Conservation (phyloP, 176 grass and related monocot species). For the Pontederia crassipes region DNA sequence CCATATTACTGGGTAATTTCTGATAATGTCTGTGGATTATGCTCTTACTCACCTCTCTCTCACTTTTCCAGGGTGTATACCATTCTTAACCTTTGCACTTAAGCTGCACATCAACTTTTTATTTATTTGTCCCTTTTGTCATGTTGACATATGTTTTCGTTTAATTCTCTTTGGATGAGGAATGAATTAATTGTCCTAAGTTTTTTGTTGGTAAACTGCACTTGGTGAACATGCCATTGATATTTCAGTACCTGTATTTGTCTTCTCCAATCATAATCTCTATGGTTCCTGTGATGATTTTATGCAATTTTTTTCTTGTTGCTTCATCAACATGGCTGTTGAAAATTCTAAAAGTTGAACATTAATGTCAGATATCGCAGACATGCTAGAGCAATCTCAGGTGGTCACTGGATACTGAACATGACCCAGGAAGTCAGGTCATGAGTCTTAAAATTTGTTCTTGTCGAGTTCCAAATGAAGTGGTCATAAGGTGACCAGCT, state of each 20-base stretch:
- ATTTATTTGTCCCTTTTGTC: too few relatives aligned
- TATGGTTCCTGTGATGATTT: conserved; percentile 23
- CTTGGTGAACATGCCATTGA: too few relatives aligned
- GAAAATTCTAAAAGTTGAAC: conserved; percentile 56
- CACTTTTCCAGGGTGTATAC: too few relatives aligned
- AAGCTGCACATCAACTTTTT: too few relatives aligned
- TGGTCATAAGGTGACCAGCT: conserved; percentile 24
- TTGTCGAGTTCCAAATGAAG: conserved; percentile 27
- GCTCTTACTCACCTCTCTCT: too few relatives aligned
- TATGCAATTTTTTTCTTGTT: conserved; percentile 23
- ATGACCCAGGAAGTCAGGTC: conserved; percentile 55
- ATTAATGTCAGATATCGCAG: conserved; percentile 68
- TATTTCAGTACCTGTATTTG: not conserved
- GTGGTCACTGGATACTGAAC: conserved; percentile 56
- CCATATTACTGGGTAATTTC: too few relatives aligned
- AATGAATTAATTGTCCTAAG: too few relatives aligned
- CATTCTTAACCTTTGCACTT: too few relatives aligned
- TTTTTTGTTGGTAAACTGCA: too few relatives aligned
- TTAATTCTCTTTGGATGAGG: too few relatives aligned
- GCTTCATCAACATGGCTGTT: conserved; percentile 7
- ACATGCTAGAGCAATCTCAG: conserved; percentile 63
- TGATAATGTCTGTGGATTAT: too few relatives aligned
- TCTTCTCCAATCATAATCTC: not conserved
- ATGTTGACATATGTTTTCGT: too few relatives aligned
- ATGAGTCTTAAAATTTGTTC: conserved; percentile 32